Conservation (phyloP, 768 basidiomycete genomes). For the Lenzites betulinus region DNA sequence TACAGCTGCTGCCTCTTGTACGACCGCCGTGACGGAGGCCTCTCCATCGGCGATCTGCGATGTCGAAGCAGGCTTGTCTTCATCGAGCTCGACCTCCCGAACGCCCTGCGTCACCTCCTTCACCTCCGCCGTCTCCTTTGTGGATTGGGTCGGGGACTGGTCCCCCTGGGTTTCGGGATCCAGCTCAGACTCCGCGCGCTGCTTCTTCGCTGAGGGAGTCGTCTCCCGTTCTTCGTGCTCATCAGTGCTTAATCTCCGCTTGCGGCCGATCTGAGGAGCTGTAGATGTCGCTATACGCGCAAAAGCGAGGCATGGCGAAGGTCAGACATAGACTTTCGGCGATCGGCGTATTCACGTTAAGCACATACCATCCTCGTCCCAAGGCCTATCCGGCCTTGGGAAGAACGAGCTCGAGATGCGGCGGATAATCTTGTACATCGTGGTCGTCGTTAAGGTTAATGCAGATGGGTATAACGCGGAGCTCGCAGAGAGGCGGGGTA, state of each 20-base stretch:
- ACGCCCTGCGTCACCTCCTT: constrained; percentile 75
- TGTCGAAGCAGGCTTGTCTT: constrained; percentile 23
- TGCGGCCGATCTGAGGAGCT: constrained; percentile 66
- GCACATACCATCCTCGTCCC: constrained; percentile 74
- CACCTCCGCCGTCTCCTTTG: constrained; percentile 47
- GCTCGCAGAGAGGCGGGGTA: not conserved
- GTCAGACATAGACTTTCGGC: constrained; percentile 24
- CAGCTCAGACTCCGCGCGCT: constrained; percentile 44
- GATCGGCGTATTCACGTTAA: constrained; percentile 23
- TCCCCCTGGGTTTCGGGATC: constrained; percentile 30
- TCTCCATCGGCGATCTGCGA: not conserved
- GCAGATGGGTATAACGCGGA: constrained; percentile 6
- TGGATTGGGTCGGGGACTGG: constrained; percentile 22
- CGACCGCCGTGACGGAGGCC: not conserved
- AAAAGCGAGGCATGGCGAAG: constrained; percentile 5
- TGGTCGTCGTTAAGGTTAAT: not conserved
- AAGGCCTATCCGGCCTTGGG: constrained; percentile 71
- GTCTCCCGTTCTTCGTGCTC: constrained; percentile 43
- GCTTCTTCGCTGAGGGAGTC: constrained; percentile 40
- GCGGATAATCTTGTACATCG: constrained; percentile 71
- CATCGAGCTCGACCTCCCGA: constrained; percentile 64
- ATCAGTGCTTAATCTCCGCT: constrained; percentile 61
- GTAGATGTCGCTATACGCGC: constrained; percentile 63
- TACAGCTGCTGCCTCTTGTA: constrained; percentile 33
- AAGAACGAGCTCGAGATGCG: constrained; percentile 71